Evolutionary conservation across 2,329 filamentous ascomycete species (phyloP), one percentile per base, ranked within the genome.

Genomic region (Colletotrichum filicis): DNA sequence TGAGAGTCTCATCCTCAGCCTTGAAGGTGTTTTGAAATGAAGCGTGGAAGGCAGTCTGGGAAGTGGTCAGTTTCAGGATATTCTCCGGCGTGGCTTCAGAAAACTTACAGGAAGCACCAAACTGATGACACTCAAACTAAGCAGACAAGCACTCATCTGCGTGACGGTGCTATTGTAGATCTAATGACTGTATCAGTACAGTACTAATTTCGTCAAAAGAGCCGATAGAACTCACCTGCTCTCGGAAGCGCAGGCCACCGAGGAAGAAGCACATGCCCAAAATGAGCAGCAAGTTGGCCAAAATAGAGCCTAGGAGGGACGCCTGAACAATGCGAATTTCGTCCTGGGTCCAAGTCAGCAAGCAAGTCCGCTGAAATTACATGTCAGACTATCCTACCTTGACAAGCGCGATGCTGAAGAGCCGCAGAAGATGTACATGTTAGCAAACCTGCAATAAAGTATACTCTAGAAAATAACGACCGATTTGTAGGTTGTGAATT

Each of bases 101-200:
- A 46, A 16, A 83, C 90, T 77, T 83, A 93, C 92, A 1, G 95
- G 95, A 14, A 98, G 84, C 30, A 98, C 89, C 26, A 98, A 87
- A 85, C 95, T 98, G 83, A 94, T 95, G 74, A 97, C 95, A 79
- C 94, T 95, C 82, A 98, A 83, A 86, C 94, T 97, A 77, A 98
- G 89, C 77, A 98, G 87, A 84, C 95, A 97, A 64, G 95, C 95
- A 80, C 95, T 98, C 94, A 98, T 98, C 81, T 98, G 95, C 1
- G 95, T 98, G 71, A 98, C 94, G 26, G 94, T 98, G 83, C 92
- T 97, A 84, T 98, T 98, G 85, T 98, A 98, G 75, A 98, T 92
- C 90, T 93, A 66, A 30, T 1, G 26, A 32, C 16, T 12, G 30
- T 37, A 14, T 30, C 53, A 57, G 46, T 42, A 52, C 24, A 16